phyloP scores from a whole-genome alignment of 371 early-diverging fungal genomes.

The Mucor racemosus region DNA sequence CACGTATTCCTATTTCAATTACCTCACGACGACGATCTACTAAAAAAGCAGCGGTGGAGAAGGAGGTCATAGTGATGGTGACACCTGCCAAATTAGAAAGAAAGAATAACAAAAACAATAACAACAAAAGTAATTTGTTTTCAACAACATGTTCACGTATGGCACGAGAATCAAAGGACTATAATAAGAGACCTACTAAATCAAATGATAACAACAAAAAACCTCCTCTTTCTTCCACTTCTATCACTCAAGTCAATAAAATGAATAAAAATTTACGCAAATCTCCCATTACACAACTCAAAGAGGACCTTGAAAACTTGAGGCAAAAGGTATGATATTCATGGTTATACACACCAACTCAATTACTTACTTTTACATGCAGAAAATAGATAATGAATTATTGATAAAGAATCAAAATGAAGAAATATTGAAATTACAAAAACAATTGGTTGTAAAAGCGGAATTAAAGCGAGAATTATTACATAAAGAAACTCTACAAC shows the following conservation, averaged over 20 bases:
- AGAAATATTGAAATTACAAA: slow-evolving; percentile 19
- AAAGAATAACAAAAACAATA: slow-evolving; percentile 21
- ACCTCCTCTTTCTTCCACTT: slow-evolving; percentile 7
- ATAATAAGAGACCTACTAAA: slow-evolving; percentile 13
- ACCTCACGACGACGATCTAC: background rate
- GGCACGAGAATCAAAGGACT: slow-evolving; percentile 25
- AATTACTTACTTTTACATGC: background rate
- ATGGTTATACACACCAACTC: background rate
- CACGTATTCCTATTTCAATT: background rate
- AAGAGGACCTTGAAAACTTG: slow-evolving; percentile 20
- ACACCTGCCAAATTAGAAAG: slow-evolving; percentile 24
- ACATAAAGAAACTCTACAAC: slow-evolving; percentile 7
- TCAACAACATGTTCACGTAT: slow-evolving; percentile 27
- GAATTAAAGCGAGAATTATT: slow-evolving; percentile 1
- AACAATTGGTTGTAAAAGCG: background rate
- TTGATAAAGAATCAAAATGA: slow-evolving; percentile 16
- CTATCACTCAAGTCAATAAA: background rate
- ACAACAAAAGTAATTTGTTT: slow-evolving; percentile 10
- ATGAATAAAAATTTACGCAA: slow-evolving; percentile 13
- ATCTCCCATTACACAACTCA: slow-evolving; percentile 18
- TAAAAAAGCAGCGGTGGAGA: background rate
- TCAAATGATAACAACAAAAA: slow-evolving; percentile 1
- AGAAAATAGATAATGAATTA: slow-evolving; percentile 16
- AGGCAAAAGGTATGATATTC: slow-evolving; percentile 15
- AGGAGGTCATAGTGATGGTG: slow-evolving; percentile 5